phyloP scores from a whole-genome alignment of 2,329 filamentous ascomycete species.

The Penicillium brevicompactum region DNA sequence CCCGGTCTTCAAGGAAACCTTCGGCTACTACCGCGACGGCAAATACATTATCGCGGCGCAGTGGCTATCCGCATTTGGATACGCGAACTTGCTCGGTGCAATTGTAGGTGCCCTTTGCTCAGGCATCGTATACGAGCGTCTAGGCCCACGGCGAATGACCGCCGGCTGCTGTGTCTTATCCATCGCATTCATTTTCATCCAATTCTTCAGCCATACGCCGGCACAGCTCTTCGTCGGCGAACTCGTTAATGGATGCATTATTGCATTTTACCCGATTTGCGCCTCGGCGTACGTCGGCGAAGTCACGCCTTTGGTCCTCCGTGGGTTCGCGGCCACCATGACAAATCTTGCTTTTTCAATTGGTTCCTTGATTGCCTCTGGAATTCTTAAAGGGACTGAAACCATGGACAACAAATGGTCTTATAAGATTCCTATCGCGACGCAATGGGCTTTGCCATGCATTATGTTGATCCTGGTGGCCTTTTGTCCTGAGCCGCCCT shows the following conservation, averaged over 20 bases:
- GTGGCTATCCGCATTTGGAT: slow-evolving; percentile 32
- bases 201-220: slow-evolving; percentile 63
- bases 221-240: slow-evolving; percentile 62
- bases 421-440: slow-evolving; percentile 30
- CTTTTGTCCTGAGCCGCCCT: slow-evolving; percentile 30
- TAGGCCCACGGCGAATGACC: slow-evolving; percentile 31
- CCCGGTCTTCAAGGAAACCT: slow-evolving; percentile 28
- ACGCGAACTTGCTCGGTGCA: slow-evolving; percentile 28
- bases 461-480: slow-evolving; percentile 22
- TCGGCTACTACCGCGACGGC: slow-evolving; percentile 30
- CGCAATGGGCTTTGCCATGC: slow-evolving; percentile 27
- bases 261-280: slow-evolving; percentile 63
- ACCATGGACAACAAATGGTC: slow-evolving; percentile 18
- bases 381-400: slow-evolving; percentile 29
- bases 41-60: slow-evolving; percentile 26
- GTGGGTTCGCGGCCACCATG: slow-evolving; percentile 32
- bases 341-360: slow-evolving; percentile 35
- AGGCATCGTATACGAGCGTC: slow-evolving; percentile 28
- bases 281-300: slow-evolving; percentile 43
- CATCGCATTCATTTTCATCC: slow-evolving; percentile 60
- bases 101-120: slow-evolving; percentile 29
- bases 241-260: slow-evolving; percentile 61
- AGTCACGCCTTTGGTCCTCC: slow-evolving; percentile 33
- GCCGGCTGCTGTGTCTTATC: slow-evolving; percentile 27
- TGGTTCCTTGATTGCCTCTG: slow-evolving; percentile 35